Evolutionary conservation across 1,284 basidiomycete genomes (phyloP).

Genomic region (Pisolithus thermaeus): DNA sequence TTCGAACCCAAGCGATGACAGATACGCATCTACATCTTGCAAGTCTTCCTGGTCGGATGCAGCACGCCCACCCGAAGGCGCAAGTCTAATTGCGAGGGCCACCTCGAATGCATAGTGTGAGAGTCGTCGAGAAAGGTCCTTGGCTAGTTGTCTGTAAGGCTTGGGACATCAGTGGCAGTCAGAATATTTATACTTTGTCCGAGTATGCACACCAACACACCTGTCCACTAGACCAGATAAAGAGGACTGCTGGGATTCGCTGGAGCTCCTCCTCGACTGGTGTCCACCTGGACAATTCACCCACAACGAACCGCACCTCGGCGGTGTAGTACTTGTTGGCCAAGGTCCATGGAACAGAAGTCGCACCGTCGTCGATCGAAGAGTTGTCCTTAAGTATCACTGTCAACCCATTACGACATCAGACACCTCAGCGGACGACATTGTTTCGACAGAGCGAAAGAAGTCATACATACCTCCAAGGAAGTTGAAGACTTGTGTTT

Average conservation of each 20-base stretch:
- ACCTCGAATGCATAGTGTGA: slow-evolving; percentile 59
- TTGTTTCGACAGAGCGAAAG: slow-evolving; percentile 1
- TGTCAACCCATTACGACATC: slow-evolving; percentile 11
- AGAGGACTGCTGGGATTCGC: slow-evolving; percentile 62
- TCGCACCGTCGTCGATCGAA: slow-evolving; percentile 13
- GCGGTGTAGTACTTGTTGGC: slow-evolving; percentile 84
- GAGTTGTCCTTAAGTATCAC: slow-evolving; percentile 21
- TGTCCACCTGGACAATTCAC: slow-evolving; percentile 36
- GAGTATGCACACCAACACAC: slow-evolving; percentile 30
- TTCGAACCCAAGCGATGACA: slow-evolving; percentile 67
- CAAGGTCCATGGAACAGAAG: slow-evolving; percentile 68
- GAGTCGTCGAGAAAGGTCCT: slow-evolving; percentile 42
- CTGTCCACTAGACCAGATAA: slow-evolving; percentile 62
- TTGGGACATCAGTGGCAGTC: slow-evolving; percentile 30
- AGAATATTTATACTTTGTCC: not conserved
- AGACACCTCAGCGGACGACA: slow-evolving; percentile 10
- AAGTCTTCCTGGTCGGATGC: slow-evolving; percentile 22
- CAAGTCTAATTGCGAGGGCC: slow-evolving; percentile 56
- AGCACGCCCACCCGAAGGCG: slow-evolving; percentile 8
- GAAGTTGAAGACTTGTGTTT: slow-evolving; percentile 6
- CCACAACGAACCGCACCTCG: slow-evolving; percentile 61
- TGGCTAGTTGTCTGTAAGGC: slow-evolving; percentile 49
- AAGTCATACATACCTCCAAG: slow-evolving; percentile 23
- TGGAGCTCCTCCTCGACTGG: slow-evolving; percentile 24
- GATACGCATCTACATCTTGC: slow-evolving; percentile 55